Base-by-base conservation (phyloP, 805 yeast genomes). In the Myxozyma vanderwaltii region DNA sequence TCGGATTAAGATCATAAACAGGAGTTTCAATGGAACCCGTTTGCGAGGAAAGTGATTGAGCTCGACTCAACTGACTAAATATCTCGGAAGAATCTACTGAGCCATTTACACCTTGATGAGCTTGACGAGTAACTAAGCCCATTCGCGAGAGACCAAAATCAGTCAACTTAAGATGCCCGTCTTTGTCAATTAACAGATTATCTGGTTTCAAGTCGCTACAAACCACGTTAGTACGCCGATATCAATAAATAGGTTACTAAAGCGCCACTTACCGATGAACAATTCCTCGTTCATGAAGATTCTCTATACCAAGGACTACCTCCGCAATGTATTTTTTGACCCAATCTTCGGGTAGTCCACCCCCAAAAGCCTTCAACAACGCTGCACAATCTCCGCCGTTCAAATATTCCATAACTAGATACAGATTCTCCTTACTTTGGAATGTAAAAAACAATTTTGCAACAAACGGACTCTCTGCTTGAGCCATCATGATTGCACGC, bases 401-500 rank as follows among this genome's bases (percentile, higher is more conserved):
- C 40, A 94, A 76, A 69, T 90, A 94, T 71, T 94, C 99, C 98
- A 95, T 92, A 1, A 94, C 99, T 66, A 94, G 77, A 69, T 89
- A 94, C 17, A 94, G 76, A 70, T 86, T 91, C 61, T 90, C 95
- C 51, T 83, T 82, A 61, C 89, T 89, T 74, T 94, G 99, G 72
- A 94, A 94, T 35, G 95, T 86, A 52, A 88, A 88, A 68, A 85
- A 88, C 31, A 94, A 77, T 69, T 86, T 91, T 0, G 96, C 98
- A 60, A 94, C 97, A 70, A 87, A 90, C 0, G 96, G 95, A 39
- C 92, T 87, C 63, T 91, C 92, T 1, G 96, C 83, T 70, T 94
- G 98, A 1, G 95, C 86, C 95, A 94, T 94, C 91, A 94, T 86
- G n/a, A 92, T 92, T 0, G 97, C 97, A 46, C 99, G 77, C 72